These are phyloP conservation scores for Corynespora cassiicola DNA, from an alignment of 2,329 filamentous ascomycete species.

Conservation along the genomic window DNA sequence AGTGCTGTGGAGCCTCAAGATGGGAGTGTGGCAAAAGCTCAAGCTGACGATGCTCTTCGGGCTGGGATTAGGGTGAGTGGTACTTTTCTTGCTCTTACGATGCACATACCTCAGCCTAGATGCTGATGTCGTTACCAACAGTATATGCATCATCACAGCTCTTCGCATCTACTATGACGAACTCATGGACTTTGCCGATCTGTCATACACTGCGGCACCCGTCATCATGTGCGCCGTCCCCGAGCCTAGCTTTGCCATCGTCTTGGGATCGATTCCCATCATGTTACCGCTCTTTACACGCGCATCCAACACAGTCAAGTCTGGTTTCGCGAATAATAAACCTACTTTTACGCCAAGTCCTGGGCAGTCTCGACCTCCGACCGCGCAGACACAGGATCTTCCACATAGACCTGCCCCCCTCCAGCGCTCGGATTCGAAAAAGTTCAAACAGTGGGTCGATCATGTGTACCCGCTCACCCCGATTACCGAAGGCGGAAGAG, in stretches of 20 bases:
- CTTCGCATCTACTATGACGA: slow-evolving; percentile 4
- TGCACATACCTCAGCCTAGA: no score
- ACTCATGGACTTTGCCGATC: slow-evolving; percentile 5
- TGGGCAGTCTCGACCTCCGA: no score
- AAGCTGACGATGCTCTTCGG: no score
- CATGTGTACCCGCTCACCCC: no score
- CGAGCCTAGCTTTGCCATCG: slow-evolving; percentile 6
- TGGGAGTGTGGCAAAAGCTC: slow-evolving; percentile 1
- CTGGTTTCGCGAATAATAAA: no score
- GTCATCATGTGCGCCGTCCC: slow-evolving; percentile 4
- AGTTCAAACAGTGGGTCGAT: no score
- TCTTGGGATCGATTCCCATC: slow-evolving; percentile 9
- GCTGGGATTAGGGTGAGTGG: slow-evolving; percentile 9
- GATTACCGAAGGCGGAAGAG: no score
- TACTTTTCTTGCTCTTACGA: neutral
- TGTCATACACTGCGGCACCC: slow-evolving; percentile 3
- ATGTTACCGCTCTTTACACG: slow-evolving; percentile 2
- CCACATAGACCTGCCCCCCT: no score
- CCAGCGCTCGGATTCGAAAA: no score
- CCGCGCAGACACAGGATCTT: no score
- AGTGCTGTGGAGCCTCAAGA: slow-evolving; percentile 3
- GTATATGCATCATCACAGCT: slow-evolving; percentile 6
- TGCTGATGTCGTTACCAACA: no score
- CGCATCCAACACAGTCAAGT: neutral
- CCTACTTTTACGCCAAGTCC: no score